Evolutionary conservation across 768 basidiomycete species (phyloP).

Genomic region (Lactifluus pinguis): DNA sequence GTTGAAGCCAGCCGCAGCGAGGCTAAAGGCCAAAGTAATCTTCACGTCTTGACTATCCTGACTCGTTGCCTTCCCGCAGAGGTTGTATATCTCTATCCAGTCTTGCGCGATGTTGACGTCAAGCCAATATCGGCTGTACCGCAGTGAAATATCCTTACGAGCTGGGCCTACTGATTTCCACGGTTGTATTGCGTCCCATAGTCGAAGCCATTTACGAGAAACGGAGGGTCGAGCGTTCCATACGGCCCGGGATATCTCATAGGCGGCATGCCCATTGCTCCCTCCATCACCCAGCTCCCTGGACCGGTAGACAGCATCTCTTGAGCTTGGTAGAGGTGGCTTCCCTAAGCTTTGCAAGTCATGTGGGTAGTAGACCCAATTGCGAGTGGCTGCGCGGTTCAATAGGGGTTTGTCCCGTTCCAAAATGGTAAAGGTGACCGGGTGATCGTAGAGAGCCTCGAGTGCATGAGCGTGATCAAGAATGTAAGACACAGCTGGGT

Average conservation of each 20-base stretch:
- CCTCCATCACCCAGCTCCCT: background rate
- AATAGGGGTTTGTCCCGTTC: background rate
- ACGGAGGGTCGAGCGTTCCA: background rate
- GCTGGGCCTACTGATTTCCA: constrained; percentile 3
- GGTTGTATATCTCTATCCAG: background rate
- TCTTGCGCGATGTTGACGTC: background rate
- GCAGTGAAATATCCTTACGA: background rate
- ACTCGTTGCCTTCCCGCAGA: background rate
- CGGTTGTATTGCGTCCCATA: background rate
- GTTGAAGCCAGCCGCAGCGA: background rate
- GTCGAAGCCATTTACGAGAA: background rate
- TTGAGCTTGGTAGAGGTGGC: background rate
- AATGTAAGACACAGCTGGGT: background rate
- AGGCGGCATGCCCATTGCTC: background rate
- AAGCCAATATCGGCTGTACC: constrained; percentile 5
- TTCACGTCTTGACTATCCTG: background rate
- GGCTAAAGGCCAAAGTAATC: background rate
- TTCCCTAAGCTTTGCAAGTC: background rate
- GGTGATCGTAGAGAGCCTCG: background rate
- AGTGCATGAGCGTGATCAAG: background rate
- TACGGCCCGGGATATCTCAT: background rate
- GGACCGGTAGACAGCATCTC: background rate
- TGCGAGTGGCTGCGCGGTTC: constrained; percentile 2
- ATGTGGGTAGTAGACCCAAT: background rate
- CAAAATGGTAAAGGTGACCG: background rate